Evolutionary conservation across 2,329 filamentous ascomycete species (phyloP).

Genomic region (Diaporthe longicolla): DNA sequence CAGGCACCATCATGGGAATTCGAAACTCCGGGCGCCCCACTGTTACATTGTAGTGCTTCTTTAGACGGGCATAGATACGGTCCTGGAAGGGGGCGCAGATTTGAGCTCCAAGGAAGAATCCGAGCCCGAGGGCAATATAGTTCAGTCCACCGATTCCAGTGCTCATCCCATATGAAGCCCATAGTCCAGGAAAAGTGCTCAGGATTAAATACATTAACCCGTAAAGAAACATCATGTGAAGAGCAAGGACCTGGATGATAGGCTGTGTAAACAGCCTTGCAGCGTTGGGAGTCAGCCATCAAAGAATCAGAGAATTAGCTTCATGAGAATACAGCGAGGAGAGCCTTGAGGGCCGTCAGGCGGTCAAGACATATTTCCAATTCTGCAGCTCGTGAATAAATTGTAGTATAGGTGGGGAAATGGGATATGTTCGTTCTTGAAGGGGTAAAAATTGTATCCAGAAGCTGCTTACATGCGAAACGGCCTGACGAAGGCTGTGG

Average conservation of each 20-base stretch:
- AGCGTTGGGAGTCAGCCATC: too few species aligned
- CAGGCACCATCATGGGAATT: constrained; percentile 68
- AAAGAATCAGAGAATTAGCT: too few species aligned
- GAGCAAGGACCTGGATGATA: constrained; percentile 65
- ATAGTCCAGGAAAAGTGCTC: constrained; percentile 63
- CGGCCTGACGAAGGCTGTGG: constrained; percentile 61
- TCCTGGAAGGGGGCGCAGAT: constrained; percentile 61
- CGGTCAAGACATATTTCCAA: too few species aligned
- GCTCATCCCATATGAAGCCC: constrained; percentile 54
- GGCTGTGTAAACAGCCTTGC: constrained; percentile 61
- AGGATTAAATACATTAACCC: constrained; percentile 66
- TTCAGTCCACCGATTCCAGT: constrained; percentile 54
- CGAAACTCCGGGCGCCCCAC: constrained; percentile 59
- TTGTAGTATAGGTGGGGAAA: too few species aligned
- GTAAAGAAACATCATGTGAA: constrained; percentile 67
- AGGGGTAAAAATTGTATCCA: too few species aligned
- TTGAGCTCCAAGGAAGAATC: constrained; percentile 56
- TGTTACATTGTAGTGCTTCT: constrained; percentile 53
- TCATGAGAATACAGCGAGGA: too few species aligned
- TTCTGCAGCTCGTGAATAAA: too few species aligned
- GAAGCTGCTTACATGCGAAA: constrained; percentile 55
- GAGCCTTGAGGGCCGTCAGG: too few species aligned
- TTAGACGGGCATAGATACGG: constrained; percentile 59
- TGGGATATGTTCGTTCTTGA: too few species aligned
- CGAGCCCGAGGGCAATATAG: constrained; percentile 55